phyloP scores from a whole-genome alignment of 2,329 filamentous ascomycete species.

The Chrysoporthe austroafricana region DNA sequence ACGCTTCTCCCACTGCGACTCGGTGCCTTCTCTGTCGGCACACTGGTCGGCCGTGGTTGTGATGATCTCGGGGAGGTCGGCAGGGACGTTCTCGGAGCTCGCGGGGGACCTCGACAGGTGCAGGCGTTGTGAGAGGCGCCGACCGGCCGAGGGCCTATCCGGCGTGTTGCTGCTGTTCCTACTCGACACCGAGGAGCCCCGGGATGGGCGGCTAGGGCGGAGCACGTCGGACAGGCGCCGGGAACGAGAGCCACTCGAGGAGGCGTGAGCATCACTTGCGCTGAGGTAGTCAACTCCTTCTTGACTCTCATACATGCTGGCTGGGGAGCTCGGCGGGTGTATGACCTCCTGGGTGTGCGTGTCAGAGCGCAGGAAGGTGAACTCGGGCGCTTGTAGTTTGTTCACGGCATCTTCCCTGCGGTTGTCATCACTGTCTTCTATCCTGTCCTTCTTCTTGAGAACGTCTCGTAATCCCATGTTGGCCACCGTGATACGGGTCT shows the following conservation, averaged over 20 bases:
- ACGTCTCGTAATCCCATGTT: constrained; percentile 57
- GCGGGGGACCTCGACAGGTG: constrained; percentile 63
- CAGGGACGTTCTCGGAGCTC: constrained; percentile 75
- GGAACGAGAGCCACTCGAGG: constrained; percentile 28
- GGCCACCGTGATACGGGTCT: neutral
- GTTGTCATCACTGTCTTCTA: constrained; percentile 42
- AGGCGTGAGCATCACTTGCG: constrained; percentile 31
- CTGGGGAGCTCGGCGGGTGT: constrained; percentile 59
- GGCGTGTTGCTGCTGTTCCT: constrained; percentile 36
- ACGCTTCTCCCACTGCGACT: constrained; percentile 88
- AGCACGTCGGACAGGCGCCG: constrained; percentile 40
- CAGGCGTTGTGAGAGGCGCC: constrained; percentile 70
- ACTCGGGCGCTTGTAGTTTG: constrained; percentile 60
- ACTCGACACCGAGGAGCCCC: constrained; percentile 53
- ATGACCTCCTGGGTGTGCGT: constrained; percentile 81
- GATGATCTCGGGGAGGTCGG: constrained; percentile 76
- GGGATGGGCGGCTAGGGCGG: constrained; percentile 44
- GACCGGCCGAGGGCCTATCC: constrained; percentile 40
- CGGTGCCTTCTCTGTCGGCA: constrained; percentile 51
- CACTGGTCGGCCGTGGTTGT: constrained; percentile 50
- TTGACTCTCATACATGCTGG: constrained; percentile 27
- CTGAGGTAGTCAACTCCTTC: constrained; percentile 35
- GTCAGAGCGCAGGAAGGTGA: constrained; percentile 85
- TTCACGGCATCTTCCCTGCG: constrained; percentile 38
- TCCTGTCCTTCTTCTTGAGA: constrained; percentile 57